phyloP scores from a whole-genome alignment of 306 rosid genomes.

The Pachyrhizus erosus region DNA sequence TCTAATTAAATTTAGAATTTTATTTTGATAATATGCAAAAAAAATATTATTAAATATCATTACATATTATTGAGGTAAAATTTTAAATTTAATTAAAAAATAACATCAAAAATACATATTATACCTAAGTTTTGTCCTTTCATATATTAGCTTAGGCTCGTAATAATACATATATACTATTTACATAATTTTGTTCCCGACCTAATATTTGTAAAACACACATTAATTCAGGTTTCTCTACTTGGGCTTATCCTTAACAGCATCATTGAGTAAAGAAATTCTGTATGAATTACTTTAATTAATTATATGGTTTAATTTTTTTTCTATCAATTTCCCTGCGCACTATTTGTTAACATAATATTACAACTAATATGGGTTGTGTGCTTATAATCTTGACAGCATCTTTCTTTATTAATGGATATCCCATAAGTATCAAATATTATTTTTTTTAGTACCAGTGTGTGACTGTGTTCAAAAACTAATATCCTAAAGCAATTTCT shows the following conservation, averaged over 20 bases:
- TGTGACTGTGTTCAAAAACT: neutral
- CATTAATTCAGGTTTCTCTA: neutral
- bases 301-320: neutral
- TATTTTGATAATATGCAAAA: too few relatives aligned
- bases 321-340: neutral
- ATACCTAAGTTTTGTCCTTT: too few relatives aligned
- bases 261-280: neutral
- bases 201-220: neutral
- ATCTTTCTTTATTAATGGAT: neutral
- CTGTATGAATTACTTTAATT: neutral
- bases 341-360: neutral
- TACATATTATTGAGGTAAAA: too few relatives aligned
- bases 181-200: neutral
- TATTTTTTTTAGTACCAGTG: too few relatives aligned
- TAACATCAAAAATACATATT: too few relatives aligned
- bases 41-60: too few relatives aligned
- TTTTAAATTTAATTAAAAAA: too few relatives aligned
- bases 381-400: neutral
- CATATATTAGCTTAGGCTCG: neutral
- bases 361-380: neutral
- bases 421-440: neutral
- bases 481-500: neutral
- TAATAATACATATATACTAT: neutral
- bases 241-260: neutral
- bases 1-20: too few relatives aligned